A percentile compares a stretch with the other conserved stretches of the same genome.
Evolutionary conservation across 140 eudicot species (phyloP).

Genomic region (Erigeron philadelphicus): DNA sequence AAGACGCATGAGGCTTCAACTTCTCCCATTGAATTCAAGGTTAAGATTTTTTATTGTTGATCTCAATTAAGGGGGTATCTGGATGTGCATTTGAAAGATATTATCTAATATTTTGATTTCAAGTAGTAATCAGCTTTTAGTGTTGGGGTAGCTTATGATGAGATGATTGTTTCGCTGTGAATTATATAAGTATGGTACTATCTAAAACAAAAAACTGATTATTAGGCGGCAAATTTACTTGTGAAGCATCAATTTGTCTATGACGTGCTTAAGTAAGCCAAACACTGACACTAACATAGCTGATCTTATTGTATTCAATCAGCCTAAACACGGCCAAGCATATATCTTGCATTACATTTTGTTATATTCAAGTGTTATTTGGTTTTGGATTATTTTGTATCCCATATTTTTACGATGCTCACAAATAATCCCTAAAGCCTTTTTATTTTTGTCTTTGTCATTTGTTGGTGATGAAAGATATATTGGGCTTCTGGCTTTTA

Average conservation of each 20-base stretch:
- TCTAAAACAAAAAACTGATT: conserved; percentile 3
- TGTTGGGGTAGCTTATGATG: conserved; percentile 10
- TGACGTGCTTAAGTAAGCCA: background rate
- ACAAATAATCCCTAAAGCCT: background rate
- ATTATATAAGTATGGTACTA: background rate
- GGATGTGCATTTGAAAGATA: background rate
- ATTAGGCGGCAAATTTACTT: background rate
- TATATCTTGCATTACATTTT: background rate
- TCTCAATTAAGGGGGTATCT: conserved; percentile 1
- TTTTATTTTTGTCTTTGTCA: background rate
- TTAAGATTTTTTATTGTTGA: background rate
- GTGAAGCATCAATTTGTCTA: background rate
- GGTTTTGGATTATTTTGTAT: background rate
- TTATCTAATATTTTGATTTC: conserved; percentile 11
- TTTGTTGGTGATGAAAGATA: conserved; percentile 8
- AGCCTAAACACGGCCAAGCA: background rate
- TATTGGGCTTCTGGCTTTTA: background rate
- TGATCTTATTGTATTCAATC: background rate
- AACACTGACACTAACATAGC: background rate
- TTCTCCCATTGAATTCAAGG: conserved; percentile 24
- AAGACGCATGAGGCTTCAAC: conserved; percentile 1
- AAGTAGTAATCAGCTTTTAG: background rate
- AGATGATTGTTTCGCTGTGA: background rate
- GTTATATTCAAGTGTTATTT: background rate
- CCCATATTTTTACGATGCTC: background rate